phyloP scores from a whole-genome alignment of 1,284 basidiomycete genomes.

The Ganoderma lingzhi region DNA sequence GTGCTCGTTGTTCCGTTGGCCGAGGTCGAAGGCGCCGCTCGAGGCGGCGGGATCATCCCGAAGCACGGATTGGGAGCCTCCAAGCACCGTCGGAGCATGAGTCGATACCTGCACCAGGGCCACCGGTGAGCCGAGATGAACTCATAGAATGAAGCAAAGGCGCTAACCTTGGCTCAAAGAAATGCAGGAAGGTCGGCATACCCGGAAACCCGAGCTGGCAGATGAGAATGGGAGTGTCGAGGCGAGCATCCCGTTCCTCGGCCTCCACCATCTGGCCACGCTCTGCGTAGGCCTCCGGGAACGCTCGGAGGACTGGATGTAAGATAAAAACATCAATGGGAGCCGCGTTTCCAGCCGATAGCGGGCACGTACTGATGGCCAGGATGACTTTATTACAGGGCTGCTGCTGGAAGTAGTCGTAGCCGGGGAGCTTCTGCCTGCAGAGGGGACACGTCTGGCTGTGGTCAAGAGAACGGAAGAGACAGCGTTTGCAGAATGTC shows the following conservation, averaged over 20 bases:
- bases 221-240: constrained; percentile 92
- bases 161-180: constrained; percentile 84
- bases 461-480: constrained; percentile 91
- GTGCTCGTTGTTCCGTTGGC: constrained; percentile 30
- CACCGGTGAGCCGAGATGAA: constrained; percentile 29
- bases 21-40: constrained; percentile 35
- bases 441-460: constrained; percentile 86
- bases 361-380: constrained; percentile 67
- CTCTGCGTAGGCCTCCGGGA: constrained; percentile 62
- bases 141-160: neutral
- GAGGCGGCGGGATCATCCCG: constrained; percentile 88
- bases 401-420: constrained; percentile 85
- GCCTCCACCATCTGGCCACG: constrained; percentile 69
- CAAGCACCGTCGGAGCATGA: constrained; percentile 94
- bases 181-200: constrained; percentile 89
- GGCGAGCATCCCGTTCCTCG: constrained; percentile 79
- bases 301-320: constrained; percentile 66
- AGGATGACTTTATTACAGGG: constrained; percentile 73
- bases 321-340: neutral
- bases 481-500: constrained; percentile 92
- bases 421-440: constrained; percentile 77
- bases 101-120: constrained; percentile 62
- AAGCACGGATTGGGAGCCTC: constrained; percentile 79
- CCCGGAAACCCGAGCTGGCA: constrained; percentile 91
- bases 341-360: neutral